Evolutionary conservation across 2,329 filamentous ascomycete genomes (phyloP).

Genomic region (Domatiomyces globalis): DNA sequence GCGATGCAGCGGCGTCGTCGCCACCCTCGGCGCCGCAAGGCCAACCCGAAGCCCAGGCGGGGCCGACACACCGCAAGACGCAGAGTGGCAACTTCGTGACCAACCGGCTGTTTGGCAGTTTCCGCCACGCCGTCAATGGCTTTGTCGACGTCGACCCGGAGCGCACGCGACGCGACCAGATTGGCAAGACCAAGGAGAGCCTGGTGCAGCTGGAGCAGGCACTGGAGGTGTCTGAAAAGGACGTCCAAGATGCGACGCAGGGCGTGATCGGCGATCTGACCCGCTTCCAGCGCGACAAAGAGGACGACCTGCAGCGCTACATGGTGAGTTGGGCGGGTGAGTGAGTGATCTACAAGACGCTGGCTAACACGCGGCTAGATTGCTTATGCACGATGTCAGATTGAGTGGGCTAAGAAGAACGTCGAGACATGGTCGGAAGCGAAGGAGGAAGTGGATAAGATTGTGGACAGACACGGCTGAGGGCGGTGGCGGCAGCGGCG

Average conservation of each 20-base stretch:
- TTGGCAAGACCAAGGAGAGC: slow-evolving; percentile 87
- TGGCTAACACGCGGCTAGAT: slow-evolving; percentile 40
- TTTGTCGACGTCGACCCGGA: slow-evolving; percentile 95
- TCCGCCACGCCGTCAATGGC: slow-evolving; percentile 89
- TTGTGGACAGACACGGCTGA: slow-evolving; percentile 33
- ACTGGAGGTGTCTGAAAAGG: slow-evolving; percentile 70
- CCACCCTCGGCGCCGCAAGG: slow-evolving; percentile 61
- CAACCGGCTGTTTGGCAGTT: slow-evolving; percentile 81
- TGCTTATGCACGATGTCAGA: slow-evolving; percentile 79
- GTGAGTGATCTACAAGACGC: not conserved
- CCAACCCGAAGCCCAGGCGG: slow-evolving; percentile 33
- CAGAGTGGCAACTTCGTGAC: slow-evolving; percentile 83
- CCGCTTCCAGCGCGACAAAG: slow-evolving; percentile 88
- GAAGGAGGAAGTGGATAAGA: slow-evolving; percentile 73
- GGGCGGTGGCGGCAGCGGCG: slow-evolving; percentile 5
- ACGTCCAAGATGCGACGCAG: slow-evolving; percentile 81
- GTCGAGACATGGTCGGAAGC: slow-evolving; percentile 89
- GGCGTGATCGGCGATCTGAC: slow-evolving; percentile 82
- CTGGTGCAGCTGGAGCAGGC: slow-evolving; percentile 76
- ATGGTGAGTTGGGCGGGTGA: slow-evolving; percentile 54
- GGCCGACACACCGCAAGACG: slow-evolving; percentile 55
- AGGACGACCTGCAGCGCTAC: slow-evolving; percentile 81
- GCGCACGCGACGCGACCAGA: slow-evolving; percentile 76
- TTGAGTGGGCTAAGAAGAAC: slow-evolving; percentile 87
- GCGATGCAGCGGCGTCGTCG: slow-evolving; percentile 43